Evolutionary conservation across 306 rosid species (phyloP).

Genomic region (Geum urbanum): DNA sequence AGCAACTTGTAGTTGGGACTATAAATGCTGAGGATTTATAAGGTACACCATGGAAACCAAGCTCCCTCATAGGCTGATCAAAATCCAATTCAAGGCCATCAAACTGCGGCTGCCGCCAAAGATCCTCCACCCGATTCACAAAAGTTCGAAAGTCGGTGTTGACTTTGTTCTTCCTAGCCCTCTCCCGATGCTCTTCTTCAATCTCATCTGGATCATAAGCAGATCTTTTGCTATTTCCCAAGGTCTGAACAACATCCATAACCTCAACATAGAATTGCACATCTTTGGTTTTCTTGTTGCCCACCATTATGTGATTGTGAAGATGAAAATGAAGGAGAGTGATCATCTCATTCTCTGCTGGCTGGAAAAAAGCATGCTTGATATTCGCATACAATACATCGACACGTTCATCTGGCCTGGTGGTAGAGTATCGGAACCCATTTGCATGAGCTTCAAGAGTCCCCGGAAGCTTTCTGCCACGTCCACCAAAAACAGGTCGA

Average conservation of each 20-base stretch:
- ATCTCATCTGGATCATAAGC: conserved; percentile 95
- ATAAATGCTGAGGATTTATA: conserved; percentile 81
- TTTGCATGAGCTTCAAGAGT: conserved; percentile 84
- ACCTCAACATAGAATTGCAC: conserved; percentile 90
- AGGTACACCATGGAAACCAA: conserved; percentile 96
- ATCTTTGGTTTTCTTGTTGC: conserved; percentile 91
- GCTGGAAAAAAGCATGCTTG: conserved; percentile 92
- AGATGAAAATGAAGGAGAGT: conserved; percentile 89
- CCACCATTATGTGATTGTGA: conserved; percentile 95
- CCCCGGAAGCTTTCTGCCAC: conserved; percentile 88
- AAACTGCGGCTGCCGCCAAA: conserved; percentile 92
- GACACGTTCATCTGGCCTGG: conserved; percentile 80
- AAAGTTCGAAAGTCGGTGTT: conserved; percentile 78
- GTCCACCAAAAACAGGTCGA: conserved; percentile 90
- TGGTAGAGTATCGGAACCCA: conserved; percentile 87
- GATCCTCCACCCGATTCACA: conserved; percentile 85
- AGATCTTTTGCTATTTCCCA: conserved; percentile 87
- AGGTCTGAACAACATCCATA: conserved; percentile 85
- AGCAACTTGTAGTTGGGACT: conserved; percentile 84
- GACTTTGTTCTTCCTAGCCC: conserved; percentile 84
- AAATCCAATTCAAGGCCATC: conserved; percentile 77
- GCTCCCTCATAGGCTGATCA: conserved; percentile 96
- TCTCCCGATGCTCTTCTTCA: conserved; percentile 96
- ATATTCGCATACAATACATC: conserved; percentile 77
- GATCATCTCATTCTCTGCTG: conserved; percentile 99